phyloP scores from a whole-genome alignment of 1,139 yeast genomes.

The Barnettozyma hawaiiensis region DNA sequence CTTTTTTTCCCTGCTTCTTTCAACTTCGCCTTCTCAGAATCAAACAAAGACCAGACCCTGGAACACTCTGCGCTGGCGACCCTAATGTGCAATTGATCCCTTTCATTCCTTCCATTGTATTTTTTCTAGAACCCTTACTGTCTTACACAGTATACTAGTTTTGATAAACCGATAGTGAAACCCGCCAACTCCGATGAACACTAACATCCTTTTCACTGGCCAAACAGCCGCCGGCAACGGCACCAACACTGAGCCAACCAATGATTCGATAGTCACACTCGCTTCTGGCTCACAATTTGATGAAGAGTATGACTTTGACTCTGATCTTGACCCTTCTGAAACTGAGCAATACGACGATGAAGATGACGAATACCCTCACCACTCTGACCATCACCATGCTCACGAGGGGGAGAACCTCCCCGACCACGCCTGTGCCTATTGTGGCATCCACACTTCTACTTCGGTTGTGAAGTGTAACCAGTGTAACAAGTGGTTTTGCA shows the following conservation, averaged over 20 bases:
- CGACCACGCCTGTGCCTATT: slow-evolving; percentile 59
- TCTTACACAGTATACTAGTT: not conserved
- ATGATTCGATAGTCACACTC: not conserved
- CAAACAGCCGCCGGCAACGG: slow-evolving; percentile 1
- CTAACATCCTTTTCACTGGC: slow-evolving; percentile 21
- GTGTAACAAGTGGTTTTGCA: slow-evolving; percentile 90
- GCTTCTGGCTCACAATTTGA: slow-evolving; percentile 4
- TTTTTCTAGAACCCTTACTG: not conserved
- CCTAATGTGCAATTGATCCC: not conserved
- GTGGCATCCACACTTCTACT: slow-evolving; percentile 65
- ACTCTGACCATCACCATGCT: slow-evolving; percentile 5
- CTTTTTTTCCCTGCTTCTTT: not conserved
- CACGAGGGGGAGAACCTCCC: slow-evolving; percentile 18
- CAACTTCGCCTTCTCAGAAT: not conserved
- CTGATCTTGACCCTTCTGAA: slow-evolving; percentile 10
- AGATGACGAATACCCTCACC: slow-evolving; percentile 7
- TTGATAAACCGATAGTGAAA: not conserved
- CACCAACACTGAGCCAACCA: not conserved
- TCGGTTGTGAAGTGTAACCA: slow-evolving; percentile 71
- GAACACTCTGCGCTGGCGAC: not conserved
- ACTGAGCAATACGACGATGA: slow-evolving; percentile 2
- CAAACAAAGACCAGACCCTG: not conserved
- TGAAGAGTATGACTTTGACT: slow-evolving; percentile 13
- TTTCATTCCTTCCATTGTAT: not conserved
- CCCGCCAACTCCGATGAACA: slow-evolving; percentile 15